phyloP scores from a whole-genome alignment of 163 green algal genomes.

The Coccomyxa subellipsoidea region DNA sequence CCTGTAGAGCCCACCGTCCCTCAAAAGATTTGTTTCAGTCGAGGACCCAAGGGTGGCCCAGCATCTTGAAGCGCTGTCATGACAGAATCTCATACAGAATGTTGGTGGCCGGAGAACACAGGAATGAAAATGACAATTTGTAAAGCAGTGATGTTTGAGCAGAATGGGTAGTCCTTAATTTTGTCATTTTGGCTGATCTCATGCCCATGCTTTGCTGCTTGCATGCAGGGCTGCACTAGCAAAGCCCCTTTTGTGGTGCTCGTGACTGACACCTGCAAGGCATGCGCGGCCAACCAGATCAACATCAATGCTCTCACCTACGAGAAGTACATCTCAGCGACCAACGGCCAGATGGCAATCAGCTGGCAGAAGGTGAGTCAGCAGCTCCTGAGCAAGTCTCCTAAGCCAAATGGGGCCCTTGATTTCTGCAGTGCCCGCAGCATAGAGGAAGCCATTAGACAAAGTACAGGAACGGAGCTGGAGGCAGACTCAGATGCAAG shows the following conservation, averaged over 20 bases:
- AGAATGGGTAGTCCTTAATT: neutral
- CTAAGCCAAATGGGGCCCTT: too few species aligned
- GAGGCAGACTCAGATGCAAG: too few species aligned
- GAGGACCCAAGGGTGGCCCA: neutral
- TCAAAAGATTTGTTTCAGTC: neutral
- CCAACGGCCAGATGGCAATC: neutral
- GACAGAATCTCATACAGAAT: neutral
- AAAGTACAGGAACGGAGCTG: too few species aligned
- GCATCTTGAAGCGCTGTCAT: neutral
- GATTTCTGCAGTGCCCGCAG: too few species aligned
- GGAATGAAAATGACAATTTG: neutral
- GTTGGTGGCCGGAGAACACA: too few species aligned
- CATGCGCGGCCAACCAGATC: neutral
- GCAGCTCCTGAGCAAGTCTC: too few species aligned
- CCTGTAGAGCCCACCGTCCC: too few species aligned
- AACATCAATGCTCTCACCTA: neutral
- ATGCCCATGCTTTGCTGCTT: neutral
- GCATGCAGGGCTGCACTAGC: neutral
- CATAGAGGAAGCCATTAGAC: too few species aligned
- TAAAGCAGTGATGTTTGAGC: neutral
- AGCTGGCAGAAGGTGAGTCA: neutral
- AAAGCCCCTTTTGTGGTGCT: neutral
- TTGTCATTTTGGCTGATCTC: neutral
- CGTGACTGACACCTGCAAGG: slow-evolving; percentile 6
- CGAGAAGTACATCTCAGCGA: neutral